Conservation (phyloP, 805 yeast genomes). For the Candida ulmi region DNA sequence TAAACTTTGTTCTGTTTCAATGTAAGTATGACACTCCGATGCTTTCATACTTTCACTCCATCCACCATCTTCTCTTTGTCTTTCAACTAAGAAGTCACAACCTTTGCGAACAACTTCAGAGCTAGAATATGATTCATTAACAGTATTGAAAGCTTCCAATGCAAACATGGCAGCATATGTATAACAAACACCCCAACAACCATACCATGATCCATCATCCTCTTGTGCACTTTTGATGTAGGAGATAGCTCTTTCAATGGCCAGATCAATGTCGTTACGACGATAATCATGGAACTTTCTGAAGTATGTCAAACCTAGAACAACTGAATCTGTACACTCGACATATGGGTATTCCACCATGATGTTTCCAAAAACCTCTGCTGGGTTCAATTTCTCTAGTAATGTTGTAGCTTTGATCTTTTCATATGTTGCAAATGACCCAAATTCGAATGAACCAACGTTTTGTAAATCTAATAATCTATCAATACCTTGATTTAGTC, state of each 20-base stretch:
- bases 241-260: slow-evolving; percentile 68
- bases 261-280: slow-evolving; percentile 53
- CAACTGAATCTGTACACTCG: slow-evolving; percentile 95
- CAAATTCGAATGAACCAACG: slow-evolving; percentile 69
- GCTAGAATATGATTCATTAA: slow-evolving; percentile 57
- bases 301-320: slow-evolving; percentile 81
- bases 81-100: slow-evolving; percentile 74
- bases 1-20: slow-evolving; percentile 54
- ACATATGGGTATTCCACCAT: slow-evolving; percentile 99
- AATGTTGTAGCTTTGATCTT: slow-evolving; percentile 72
- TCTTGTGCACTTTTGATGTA: slow-evolving; percentile 68
- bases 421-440: slow-evolving; percentile 92
- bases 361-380: slow-evolving; percentile 95
- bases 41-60: slow-evolving; percentile 97
- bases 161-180: slow-evolving; percentile 99
- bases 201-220: slow-evolving; percentile 94
- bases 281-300: slow-evolving; percentile 61
- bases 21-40: slow-evolving; percentile 74
- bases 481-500: slow-evolving; percentile 67
- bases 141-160: slow-evolving; percentile 77
- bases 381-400: slow-evolving; percentile 82
- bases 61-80: slow-evolving; percentile 87
- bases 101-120: slow-evolving; percentile 62
- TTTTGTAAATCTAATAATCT: slow-evolving; percentile 74
- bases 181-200: slow-evolving; percentile 96